These are phyloP conservation scores for Passalora sequoiae DNA, from an alignment of 2,329 filamentous ascomycete genomes.

Conservation along the genomic window DNA sequence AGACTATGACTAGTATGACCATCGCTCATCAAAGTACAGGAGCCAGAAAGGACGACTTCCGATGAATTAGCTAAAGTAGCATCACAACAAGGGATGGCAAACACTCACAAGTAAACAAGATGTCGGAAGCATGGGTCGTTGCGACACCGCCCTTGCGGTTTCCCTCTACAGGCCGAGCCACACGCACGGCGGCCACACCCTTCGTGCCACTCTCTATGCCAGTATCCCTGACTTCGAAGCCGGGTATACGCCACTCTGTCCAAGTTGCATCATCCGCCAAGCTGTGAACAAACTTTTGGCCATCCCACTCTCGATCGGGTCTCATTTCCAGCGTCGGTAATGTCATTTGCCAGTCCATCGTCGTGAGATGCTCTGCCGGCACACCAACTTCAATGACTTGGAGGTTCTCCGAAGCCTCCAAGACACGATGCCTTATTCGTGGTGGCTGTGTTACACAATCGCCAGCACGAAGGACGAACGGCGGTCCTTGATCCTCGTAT, in stretches of 20 bases:
- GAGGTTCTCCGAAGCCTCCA: conserved; percentile 10
- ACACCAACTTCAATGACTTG: conserved; percentile 16
- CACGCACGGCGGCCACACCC: conserved; percentile 10
- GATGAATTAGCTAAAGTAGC: too few species aligned
- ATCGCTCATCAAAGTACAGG: conserved; percentile 9
- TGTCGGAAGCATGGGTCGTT: conserved; percentile 12
- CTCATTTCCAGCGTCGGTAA: conserved; percentile 6
- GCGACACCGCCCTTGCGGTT: not conserved
- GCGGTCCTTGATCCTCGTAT: conserved; percentile 15
- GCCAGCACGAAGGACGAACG: conserved; percentile 13
- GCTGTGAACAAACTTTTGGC: conserved; percentile 13
- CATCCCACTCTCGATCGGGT: conserved; percentile 14
- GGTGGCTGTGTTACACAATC: conserved; percentile 18
- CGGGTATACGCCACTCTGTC: conserved; percentile 9
- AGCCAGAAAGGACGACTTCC: conserved; percentile 14
- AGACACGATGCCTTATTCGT: conserved; percentile 13
- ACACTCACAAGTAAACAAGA: conserved; percentile 15
- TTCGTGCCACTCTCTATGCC: conserved; percentile 11
- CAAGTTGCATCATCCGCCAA: conserved; percentile 9
- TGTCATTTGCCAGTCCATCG: conserved; percentile 11
- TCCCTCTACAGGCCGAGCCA: conserved; percentile 3
- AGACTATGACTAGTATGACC: conserved; percentile 5
- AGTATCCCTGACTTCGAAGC: conserved; percentile 12
- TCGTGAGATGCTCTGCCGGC: conserved; percentile 15
- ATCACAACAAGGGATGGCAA: not conserved